Evolutionary conservation across 306 rosid genomes (phyloP), one percentile per base, ranked within the genome.

Genomic region (Fragaria vesca): DNA sequence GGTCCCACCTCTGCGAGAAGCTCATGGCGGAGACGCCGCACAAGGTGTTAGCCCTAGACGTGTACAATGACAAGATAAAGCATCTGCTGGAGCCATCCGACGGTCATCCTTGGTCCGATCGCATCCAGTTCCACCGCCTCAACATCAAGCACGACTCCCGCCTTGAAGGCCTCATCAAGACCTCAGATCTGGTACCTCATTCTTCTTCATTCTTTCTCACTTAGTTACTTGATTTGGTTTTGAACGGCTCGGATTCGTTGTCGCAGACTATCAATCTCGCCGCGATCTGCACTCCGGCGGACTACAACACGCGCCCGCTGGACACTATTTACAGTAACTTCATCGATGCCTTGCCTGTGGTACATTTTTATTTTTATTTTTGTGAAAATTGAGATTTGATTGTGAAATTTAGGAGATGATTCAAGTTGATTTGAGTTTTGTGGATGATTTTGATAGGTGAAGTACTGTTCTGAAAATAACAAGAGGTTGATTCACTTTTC

Each of bases 251-350:
- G 66, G 8, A 24, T 46, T 58, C 26, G 6, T 65, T 38, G 6
- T 26, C 72, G 43, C 51, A 93, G 97, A 91, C 98, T 12, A 93
- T 93, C 55, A 93, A 93, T 71, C 96, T 93, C 40, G 98, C 98
- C 68, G 98, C 98, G 15, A 93, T 93, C 61, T 93, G 98, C 55
- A 93, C 98, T 61, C 97, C 98, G 38, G 97, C 98, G 55, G 98
- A 93, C 74, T 93, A 93, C 84, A 93, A 93, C 82, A 93, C 97
- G 28, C 98, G 98, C 51, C 98, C 97, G 0, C 79, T 93, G 12
- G 98, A 93, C 70, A 93, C 98, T 20, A 93, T 93, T 77, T 93
- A 93, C 83, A 93, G 98, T 83, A 93, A 93, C 77, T 93, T 93
- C 86, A 93, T 91, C 65, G 98, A 93, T 52, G 98, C 98, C 36